phyloP scores from a whole-genome alignment of 83 land plant genomes.

The Larix sibirica region DNA sequence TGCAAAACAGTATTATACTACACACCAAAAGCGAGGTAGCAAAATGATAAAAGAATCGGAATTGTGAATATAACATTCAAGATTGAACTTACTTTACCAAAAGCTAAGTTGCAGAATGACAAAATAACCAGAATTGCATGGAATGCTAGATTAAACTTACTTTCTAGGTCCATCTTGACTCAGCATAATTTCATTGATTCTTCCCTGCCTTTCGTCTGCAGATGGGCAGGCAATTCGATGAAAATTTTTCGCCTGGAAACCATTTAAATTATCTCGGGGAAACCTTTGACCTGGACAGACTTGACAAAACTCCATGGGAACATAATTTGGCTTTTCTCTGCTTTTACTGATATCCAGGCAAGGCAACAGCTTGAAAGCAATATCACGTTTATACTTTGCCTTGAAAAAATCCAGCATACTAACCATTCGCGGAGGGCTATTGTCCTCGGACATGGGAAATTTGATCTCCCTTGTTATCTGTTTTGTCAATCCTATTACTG shows the following conservation, averaged over 20 bases:
- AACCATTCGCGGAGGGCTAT: not conserved
- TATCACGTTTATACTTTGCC: constrained; percentile 25
- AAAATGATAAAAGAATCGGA: too few species aligned
- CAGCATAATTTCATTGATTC: constrained; percentile 26
- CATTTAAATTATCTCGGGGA: constrained; percentile 32
- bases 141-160: constrained; percentile 19
- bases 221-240: constrained; percentile 22
- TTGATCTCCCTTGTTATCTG: constrained; percentile 12
- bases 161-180: constrained; percentile 47
- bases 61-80: too few species aligned
- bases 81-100: too few species aligned
- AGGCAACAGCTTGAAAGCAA: constrained; percentile 38
- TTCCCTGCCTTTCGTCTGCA: constrained; percentile 24
- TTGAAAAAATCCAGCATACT: constrained; percentile 27
- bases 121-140: too few species aligned
- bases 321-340: constrained; percentile 27
- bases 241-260: constrained; percentile 10
- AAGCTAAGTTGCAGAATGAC: too few species aligned
- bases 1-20: too few species aligned
- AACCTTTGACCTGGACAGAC: constrained; percentile 52
- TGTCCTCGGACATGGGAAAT: constrained; percentile 20
- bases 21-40: too few species aligned
- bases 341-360: constrained; percentile 44
- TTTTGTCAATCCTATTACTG: constrained; percentile 34
- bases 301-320: constrained; percentile 71